A percentile compares a stretch with the other conserved stretches of the same genome.
phyloP scores from a whole-genome alignment of 148 eudicot genomes.

The Nepenthes mirabilis region DNA sequence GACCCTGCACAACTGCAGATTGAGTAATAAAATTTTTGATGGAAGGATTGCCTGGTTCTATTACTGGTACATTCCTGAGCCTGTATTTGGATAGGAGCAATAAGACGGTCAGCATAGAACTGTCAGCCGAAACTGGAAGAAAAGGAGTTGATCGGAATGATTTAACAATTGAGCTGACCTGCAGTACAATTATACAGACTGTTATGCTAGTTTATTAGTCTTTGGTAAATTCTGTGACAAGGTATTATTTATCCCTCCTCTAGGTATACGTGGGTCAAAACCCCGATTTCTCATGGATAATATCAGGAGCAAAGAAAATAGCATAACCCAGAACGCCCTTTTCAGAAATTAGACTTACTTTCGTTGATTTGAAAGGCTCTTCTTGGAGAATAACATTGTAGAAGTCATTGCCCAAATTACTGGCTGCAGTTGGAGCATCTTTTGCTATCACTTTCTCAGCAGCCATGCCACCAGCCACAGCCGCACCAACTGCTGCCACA shows the following conservation, averaged over 20 bases:
- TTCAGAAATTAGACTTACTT: slow-evolving; percentile 22
- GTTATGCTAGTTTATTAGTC: no score
- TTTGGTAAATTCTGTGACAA: no score
- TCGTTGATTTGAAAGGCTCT: slow-evolving; percentile 89
- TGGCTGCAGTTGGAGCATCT: slow-evolving; percentile 71
- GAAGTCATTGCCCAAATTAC: slow-evolving; percentile 73
- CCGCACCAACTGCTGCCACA: slow-evolving; percentile 81
- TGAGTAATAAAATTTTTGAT: slow-evolving; percentile 84
- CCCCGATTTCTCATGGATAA: no score
- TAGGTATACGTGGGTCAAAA: no score
- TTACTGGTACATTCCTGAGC: slow-evolving; percentile 83
- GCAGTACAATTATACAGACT: slow-evolving; percentile 3
- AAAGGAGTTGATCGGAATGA: slow-evolving; percentile 77
- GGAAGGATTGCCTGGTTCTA: slow-evolving; percentile 54
- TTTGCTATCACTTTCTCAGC: slow-evolving; percentile 53
- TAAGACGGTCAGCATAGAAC: slow-evolving; percentile 76
- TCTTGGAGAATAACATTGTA: slow-evolving; percentile 77
- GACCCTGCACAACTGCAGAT: slow-evolving; percentile 74
- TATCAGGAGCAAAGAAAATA: neutral
- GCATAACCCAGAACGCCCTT: no score
- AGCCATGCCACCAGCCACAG: slow-evolving; percentile 68
- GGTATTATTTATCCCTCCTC: no score
- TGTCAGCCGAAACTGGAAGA: slow-evolving; percentile 66
- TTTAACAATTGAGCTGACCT: slow-evolving; percentile 64
- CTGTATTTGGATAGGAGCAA: slow-evolving; percentile 81